Base-by-base conservation (phyloP, 257 asterid species). In the Fraxinus americana region DNA sequence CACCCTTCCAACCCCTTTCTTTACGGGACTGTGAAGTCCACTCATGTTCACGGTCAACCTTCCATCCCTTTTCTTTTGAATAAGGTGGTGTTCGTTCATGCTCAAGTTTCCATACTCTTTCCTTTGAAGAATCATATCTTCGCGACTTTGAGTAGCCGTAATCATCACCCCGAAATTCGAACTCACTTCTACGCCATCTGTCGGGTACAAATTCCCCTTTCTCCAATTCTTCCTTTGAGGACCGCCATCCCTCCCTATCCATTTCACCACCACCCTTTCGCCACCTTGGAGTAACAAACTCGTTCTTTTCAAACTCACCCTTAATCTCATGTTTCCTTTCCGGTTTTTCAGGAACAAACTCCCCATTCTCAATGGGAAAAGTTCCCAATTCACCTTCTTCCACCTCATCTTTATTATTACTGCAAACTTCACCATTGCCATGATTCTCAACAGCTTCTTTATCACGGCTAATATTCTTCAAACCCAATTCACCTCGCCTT, bases 371-470 rank as follows among this genome's bases (percentile, higher is more conserved):
- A 67, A 90, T 70, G 27, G 97, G 98, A 75, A 93, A 82, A 73
- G 98, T 93, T 59, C 97, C 99, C 83, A 96, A 73, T 78, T 96
- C 99, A 71, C 99, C 99, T 83, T 96, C 99, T 84, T 96, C 99
- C 73, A 96, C 92, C 84, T 96, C 99, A 16, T 96, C 99, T 68
- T 84, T 86, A 80, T 74, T 81, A 67, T 70, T 72, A 23, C 39
- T 73, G 75, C 74, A 69, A 85, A 75, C 85, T 66, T 86, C 91
- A 23, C 87, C 86, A 63, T 77, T 83, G 75, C 78, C 80, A 80
- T 86, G 86, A 73, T 61, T 81, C 77, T 85, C 91, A 82, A 81
- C 73, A 76, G 80, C 80, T 77, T 90, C 90, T 65, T 83, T 87
- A 73, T 72, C 76, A 80, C 57, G 68, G 74, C 67, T 63, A 72